Percentiles rank a stretch among this genome's conserved stretches.
Conservation (phyloP, 140 eudicot genomes). For the Cichorium intybus region DNA sequence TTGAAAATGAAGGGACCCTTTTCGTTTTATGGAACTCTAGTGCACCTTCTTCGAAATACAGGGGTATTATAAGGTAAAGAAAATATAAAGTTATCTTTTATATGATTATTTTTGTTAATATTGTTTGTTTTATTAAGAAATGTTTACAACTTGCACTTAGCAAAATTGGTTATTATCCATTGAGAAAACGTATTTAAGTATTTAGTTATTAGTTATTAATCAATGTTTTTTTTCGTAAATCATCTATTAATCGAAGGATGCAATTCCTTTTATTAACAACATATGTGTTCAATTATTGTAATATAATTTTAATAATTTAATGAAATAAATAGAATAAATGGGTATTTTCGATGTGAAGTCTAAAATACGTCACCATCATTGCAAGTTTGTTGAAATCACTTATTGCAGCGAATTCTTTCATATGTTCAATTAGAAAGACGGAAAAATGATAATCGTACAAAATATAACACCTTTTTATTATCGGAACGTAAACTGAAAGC, state of each 20-base stretch:
- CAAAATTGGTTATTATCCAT: too few species aligned
- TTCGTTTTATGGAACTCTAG: conserved; percentile 17
- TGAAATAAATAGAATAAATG: not conserved
- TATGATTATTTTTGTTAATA: not conserved
- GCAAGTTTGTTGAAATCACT: not conserved
- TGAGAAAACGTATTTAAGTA: not conserved
- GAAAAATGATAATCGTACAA: not conserved
- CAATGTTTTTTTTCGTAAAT: not conserved
- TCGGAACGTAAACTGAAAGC: conserved; percentile 23
- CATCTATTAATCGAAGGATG: not conserved
- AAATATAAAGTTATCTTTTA: not conserved
- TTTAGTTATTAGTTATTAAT: not conserved
- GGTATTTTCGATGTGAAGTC: not conserved
- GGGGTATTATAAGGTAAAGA: not conserved
- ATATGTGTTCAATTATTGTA: not conserved
- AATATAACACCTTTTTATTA: conserved; percentile 19
- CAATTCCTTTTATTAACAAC: not conserved
- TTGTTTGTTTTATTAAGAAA: not conserved
- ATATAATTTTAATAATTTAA: too few species aligned
- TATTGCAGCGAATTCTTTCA: not conserved
- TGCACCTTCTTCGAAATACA: not conserved
- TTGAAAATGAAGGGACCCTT: conserved; percentile 12
- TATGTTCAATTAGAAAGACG: not conserved
- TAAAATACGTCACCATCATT: conserved; percentile 9
- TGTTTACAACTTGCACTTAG: not conserved